A percentile compares a stretch with the other conserved stretches of the same genome.
Evolutionary conservation across 257 asterid species (phyloP).

Genomic region (Penstemon barbatus): DNA sequence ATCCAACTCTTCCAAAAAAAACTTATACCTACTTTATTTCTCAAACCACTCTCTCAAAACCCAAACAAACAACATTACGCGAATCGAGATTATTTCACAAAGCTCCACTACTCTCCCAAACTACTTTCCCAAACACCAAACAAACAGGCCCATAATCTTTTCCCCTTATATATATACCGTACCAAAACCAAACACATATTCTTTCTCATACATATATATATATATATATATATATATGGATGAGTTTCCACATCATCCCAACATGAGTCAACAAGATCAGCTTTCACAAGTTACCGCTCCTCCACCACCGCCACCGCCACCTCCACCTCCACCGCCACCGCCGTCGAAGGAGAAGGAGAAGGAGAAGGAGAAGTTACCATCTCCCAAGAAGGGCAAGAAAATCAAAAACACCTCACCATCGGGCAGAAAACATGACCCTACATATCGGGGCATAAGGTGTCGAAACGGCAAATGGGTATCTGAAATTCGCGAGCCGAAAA

Average conservation of each 20-base stretch:
- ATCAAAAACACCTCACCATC: constrained; percentile 30
- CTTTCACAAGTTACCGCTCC: background rate
- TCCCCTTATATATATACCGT: constrained; percentile 39
- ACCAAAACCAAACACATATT: background rate
- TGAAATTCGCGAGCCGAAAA: constrained; percentile 52
- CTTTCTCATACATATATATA: constrained; percentile 4
- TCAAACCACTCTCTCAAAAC: no score
- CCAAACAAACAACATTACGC: no score
- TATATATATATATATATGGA: constrained; percentile 39
- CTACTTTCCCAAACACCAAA: no score
- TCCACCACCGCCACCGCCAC: background rate
- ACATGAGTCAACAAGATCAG: constrained; percentile 24
- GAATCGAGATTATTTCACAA: no score
- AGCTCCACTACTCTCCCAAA: no score
- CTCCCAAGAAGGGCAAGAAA: constrained; percentile 25
- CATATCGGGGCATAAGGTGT: constrained; percentile 46
- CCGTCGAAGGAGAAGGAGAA: background rate
- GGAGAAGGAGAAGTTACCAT: background rate
- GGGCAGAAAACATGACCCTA: constrained; percentile 34
- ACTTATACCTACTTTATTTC: no score
- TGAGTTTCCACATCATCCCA: constrained; percentile 32
- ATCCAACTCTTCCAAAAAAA: no score
- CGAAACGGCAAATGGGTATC: constrained; percentile 58
- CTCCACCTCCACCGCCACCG: background rate
- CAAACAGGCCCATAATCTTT: background rate